Percentiles rank a stretch among this genome's conserved stretches.
Evolutionary conservation across 495 filamentous ascomycete genomes (phyloP).

Genomic region (Neurospora sublineolata): DNA sequence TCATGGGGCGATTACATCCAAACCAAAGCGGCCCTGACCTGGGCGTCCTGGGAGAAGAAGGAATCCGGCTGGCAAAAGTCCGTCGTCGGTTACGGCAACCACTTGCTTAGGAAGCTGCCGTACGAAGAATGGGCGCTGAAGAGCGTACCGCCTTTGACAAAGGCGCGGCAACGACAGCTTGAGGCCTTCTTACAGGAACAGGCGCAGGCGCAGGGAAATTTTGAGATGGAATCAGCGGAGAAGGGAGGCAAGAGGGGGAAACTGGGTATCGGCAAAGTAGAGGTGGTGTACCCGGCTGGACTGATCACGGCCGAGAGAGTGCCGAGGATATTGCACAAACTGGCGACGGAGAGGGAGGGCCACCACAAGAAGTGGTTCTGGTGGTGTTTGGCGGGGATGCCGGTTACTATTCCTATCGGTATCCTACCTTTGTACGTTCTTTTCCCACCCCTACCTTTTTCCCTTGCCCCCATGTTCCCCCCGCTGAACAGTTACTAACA

Average conservation of each 20-base stretch:
- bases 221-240: slow-evolving; percentile 25
- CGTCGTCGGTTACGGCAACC: slow-evolving; percentile 77
- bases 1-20: slow-evolving; percentile 53
- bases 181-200: background rate
- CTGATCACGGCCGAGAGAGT: slow-evolving; percentile 54
- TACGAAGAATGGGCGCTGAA: slow-evolving; percentile 97
- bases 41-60: slow-evolving; percentile 76
- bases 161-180: background rate
- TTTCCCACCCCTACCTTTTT: background rate
- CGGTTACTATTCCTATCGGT: slow-evolving; percentile 69
- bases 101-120: slow-evolving; percentile 71
- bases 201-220: background rate
- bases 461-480: background rate
- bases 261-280: slow-evolving; percentile 52
- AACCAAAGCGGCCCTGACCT: slow-evolving; percentile 56
- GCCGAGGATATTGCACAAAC: slow-evolving; percentile 43
- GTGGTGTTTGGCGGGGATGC: slow-evolving; percentile 73
- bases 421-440: slow-evolving; percentile 68
- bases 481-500: slow-evolving; percentile 2
- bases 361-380: slow-evolving; percentile 65
- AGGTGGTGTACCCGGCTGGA: slow-evolving; percentile 65
- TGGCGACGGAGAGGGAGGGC: slow-evolving; percentile 68
- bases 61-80: slow-evolving; percentile 78
- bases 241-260: slow-evolving; percentile 21
- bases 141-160: slow-evolving; percentile 74